Conservation (phyloP, 1,284 basidiomycete species). For the Neolentinus lepideus region DNA sequence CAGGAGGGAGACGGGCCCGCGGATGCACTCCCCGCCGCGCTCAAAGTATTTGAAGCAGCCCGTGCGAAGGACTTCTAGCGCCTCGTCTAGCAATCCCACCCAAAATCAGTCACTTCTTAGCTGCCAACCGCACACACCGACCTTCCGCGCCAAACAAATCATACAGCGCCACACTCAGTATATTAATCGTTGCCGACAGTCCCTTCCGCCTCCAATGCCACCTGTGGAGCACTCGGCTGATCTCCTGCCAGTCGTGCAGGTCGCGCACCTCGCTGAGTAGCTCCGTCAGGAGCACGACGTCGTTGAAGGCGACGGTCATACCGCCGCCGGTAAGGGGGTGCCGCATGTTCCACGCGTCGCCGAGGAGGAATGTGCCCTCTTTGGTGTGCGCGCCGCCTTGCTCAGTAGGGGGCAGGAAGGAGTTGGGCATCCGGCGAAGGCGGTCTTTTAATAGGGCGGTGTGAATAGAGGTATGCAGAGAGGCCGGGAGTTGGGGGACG, state of each 20-base stretch:
- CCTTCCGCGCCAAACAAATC: slow-evolving; percentile 89
- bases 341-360: slow-evolving; percentile 99
- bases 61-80: slow-evolving; percentile 77
- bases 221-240: slow-evolving; percentile 49
- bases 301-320: slow-evolving; percentile 90
- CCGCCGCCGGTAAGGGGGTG: slow-evolving; percentile 97
- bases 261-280: slow-evolving; percentile 47
- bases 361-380: slow-evolving; percentile 81
- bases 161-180: slow-evolving; percentile 86
- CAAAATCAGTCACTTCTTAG: slow-evolving; percentile 2
- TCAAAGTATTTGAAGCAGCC: slow-evolving; percentile 99
- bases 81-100: slow-evolving; percentile 46
- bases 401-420: slow-evolving; percentile 81
- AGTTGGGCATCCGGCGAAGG: slow-evolving; percentile 92
- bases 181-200: slow-evolving; percentile 80
- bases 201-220: slow-evolving; percentile 89
- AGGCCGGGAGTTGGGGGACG: slow-evolving; percentile 71
- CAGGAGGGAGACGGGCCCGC: slow-evolving; percentile 83
- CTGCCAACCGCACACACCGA: slow-evolving; percentile 35
- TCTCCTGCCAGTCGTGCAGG: slow-evolving; percentile 54
- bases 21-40: slow-evolving; percentile 83
- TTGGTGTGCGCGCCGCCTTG: slow-evolving; percentile 61
- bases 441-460: slow-evolving; percentile 64
- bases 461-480: slow-evolving; percentile 57
- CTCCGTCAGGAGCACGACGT: slow-evolving; percentile 69